Percentiles rank a stretch among this genome's conserved stretches.
phyloP scores from a whole-genome alignment of 1,284 basidiomycete species.

The Ceratobasidium sp. region DNA sequence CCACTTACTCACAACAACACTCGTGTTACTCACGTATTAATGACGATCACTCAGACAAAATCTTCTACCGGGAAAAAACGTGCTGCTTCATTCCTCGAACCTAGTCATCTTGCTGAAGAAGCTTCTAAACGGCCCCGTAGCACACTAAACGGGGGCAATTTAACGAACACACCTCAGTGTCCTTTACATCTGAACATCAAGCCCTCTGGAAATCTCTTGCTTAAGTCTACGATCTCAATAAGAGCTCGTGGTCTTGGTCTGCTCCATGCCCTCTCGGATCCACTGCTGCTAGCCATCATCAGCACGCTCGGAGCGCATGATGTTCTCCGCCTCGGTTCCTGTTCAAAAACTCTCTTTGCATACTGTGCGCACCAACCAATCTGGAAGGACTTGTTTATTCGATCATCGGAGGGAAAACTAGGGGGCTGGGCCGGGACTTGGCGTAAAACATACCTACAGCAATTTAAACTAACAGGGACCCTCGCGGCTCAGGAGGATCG shows the following conservation, averaged over 20 bases:
- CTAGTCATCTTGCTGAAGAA: background rate
- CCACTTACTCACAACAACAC: background rate
- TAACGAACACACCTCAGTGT: background rate
- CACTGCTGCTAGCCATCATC: conserved; percentile 12
- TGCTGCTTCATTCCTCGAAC: background rate
- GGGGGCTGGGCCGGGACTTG: conserved; percentile 51
- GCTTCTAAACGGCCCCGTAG: conserved; percentile 28
- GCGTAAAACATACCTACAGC: conserved; percentile 52
- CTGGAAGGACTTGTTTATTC: conserved; percentile 53
- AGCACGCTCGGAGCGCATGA: conserved; percentile 18
- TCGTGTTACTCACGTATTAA: background rate
- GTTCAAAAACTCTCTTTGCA: conserved; percentile 52
- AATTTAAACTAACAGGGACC: conserved; percentile 42
- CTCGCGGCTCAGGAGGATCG: conserved; percentile 5
- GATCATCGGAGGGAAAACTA: conserved; percentile 45
- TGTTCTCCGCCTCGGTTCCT: conserved; percentile 35
- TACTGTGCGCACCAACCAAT: conserved; percentile 52
- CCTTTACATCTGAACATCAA: conserved; percentile 23
- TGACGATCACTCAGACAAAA: conserved; percentile 32
- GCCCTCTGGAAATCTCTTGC: conserved; percentile 32
- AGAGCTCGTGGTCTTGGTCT: conserved; percentile 18
- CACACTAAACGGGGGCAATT: background rate
- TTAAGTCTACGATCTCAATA: conserved; percentile 11
- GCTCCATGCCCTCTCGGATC: conserved; percentile 14
- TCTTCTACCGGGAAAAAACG: background rate